Conservation (phyloP, 2,329 filamentous ascomycete species). For the Fusarium sp. region DNA sequence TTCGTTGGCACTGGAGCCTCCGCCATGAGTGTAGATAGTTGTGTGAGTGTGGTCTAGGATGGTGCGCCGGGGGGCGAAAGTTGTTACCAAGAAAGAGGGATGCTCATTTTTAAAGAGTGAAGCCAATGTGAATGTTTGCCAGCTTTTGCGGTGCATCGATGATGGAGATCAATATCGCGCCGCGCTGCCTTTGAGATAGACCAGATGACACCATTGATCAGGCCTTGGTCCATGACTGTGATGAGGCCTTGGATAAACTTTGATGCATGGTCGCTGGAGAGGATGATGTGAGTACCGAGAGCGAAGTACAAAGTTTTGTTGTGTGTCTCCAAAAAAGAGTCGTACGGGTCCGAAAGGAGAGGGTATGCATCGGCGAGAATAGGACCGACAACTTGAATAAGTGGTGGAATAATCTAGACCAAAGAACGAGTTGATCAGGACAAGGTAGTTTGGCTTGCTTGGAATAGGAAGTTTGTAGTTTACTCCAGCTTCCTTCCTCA, state of each 20-base stretch:
- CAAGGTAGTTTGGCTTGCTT: slow-evolving; percentile 54
- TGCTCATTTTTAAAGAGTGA: slow-evolving; percentile 21
- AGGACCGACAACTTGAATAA: slow-evolving; percentile 52
- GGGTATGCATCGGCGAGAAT: slow-evolving; percentile 51
- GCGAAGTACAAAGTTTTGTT: slow-evolving; percentile 51
- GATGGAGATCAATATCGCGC: slow-evolving; percentile 28
- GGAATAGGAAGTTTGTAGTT: slow-evolving; percentile 41
- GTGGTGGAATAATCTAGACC: slow-evolving; percentile 57
- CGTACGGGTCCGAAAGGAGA: slow-evolving; percentile 41
- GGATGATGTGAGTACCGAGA: slow-evolving; percentile 54
- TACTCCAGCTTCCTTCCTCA: slow-evolving; percentile 51
- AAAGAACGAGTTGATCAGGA: slow-evolving; percentile 57
- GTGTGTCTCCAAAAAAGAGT: slow-evolving; percentile 47
- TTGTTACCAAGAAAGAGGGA: slow-evolving; percentile 1
- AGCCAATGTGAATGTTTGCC: slow-evolving; percentile 43
- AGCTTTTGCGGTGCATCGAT: background rate
- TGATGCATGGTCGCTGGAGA: slow-evolving; percentile 42
- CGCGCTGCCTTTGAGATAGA: slow-evolving; percentile 42
- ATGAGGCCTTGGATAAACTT: slow-evolving; percentile 49
- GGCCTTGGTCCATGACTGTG: slow-evolving; percentile 24
- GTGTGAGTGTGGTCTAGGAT: slow-evolving; percentile 51
- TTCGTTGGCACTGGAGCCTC: slow-evolving; percentile 55
- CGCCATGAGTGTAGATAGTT: slow-evolving; percentile 55
- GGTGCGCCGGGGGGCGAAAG: slow-evolving; percentile 55
- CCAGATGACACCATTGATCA: slow-evolving; percentile 55